phyloP scores from a whole-genome alignment of 139 green algal species.

The Chlorella sp. region DNA sequence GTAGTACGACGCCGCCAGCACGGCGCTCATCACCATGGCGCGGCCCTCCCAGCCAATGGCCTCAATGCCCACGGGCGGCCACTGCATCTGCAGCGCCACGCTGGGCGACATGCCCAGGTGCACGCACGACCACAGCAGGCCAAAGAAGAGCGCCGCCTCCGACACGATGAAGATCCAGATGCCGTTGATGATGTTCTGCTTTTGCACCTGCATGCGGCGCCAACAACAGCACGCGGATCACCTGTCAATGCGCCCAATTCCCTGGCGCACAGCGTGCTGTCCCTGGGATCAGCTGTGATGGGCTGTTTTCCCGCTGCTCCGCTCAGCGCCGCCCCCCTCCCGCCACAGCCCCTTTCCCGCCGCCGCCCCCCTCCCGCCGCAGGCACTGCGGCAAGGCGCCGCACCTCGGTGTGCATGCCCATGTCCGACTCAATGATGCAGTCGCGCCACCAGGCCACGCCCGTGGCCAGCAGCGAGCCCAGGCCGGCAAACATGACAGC shows the following conservation, averaged over 20 bases:
- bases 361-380: too few relatives aligned
- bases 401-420: constrained; percentile 45
- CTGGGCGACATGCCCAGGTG: constrained; percentile 29
- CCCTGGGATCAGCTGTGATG: background rate
- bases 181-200: constrained; percentile 34
- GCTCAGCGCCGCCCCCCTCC: background rate
- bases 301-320: background rate
- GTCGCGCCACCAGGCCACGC: constrained; percentile 39
- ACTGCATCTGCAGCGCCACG: constrained; percentile 32
- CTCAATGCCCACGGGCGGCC: constrained; percentile 42
- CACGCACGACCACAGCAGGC: constrained; percentile 41
- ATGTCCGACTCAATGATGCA: constrained; percentile 41
- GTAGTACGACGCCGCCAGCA: constrained; percentile 45
- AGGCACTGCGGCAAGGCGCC: too few relatives aligned
- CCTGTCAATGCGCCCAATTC: too few relatives aligned
- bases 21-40: constrained; percentile 39
- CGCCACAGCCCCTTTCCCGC: too few relatives aligned
- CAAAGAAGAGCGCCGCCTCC: constrained; percentile 37
- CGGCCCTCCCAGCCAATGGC: constrained; percentile 43
- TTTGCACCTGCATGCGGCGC: constrained; percentile 14
- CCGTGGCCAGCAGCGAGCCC: constrained; percentile 9
- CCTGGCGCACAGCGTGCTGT: too few relatives aligned
- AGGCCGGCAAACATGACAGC: constrained; percentile 26
- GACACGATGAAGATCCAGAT: constrained; percentile 43
- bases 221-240: too few relatives aligned